A percentile compares a stretch with the other conserved stretches of the same genome.
Conservation (phyloP, 2,329 filamentous ascomycete genomes). For the Sarocladiaceae sp. region DNA sequence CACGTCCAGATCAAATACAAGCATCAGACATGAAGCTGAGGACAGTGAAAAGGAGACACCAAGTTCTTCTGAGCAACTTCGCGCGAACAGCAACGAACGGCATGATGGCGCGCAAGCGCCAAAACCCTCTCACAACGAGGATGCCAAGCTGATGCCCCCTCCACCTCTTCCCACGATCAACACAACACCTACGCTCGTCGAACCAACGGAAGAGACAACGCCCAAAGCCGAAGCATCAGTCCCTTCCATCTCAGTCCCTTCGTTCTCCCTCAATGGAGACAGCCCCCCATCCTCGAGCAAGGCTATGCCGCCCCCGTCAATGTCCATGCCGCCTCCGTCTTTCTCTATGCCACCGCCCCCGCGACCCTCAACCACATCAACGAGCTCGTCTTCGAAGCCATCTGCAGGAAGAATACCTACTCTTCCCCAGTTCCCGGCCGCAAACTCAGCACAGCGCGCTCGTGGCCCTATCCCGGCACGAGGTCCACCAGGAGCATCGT, state of each 20-base stretch:
- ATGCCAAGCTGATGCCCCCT: slow-evolving; percentile 20
- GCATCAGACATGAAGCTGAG: not conserved
- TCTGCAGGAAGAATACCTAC: slow-evolving; percentile 24
- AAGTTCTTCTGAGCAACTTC: too few species aligned
- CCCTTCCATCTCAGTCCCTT: slow-evolving; percentile 34
- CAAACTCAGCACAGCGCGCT: slow-evolving; percentile 49
- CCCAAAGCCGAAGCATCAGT: slow-evolving; percentile 41
- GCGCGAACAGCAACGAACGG: too few species aligned
- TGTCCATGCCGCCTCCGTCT: slow-evolving; percentile 18
- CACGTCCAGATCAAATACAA: not conserved
- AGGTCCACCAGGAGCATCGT: slow-evolving; percentile 23
- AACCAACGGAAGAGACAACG: slow-evolving; percentile 38
- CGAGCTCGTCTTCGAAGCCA: slow-evolving; percentile 15
- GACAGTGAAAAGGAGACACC: too few species aligned
- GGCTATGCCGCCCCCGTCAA: slow-evolving; percentile 16
- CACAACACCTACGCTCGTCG: slow-evolving; percentile 16
- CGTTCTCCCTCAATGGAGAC: slow-evolving; percentile 7
- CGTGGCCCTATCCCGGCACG: slow-evolving; percentile 38
- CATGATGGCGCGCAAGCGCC: too few species aligned
- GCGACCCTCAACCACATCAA: slow-evolving; percentile 15
- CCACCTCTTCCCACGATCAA: slow-evolving; percentile 28
- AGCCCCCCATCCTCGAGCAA: slow-evolving; percentile 11
- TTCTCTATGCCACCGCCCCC: slow-evolving; percentile 20
- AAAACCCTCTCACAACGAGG: not conserved
- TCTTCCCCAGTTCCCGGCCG: slow-evolving; percentile 44